Conservation (phyloP, 192 early-diverging fungal species). For the Chytriomyces sp. region DNA sequence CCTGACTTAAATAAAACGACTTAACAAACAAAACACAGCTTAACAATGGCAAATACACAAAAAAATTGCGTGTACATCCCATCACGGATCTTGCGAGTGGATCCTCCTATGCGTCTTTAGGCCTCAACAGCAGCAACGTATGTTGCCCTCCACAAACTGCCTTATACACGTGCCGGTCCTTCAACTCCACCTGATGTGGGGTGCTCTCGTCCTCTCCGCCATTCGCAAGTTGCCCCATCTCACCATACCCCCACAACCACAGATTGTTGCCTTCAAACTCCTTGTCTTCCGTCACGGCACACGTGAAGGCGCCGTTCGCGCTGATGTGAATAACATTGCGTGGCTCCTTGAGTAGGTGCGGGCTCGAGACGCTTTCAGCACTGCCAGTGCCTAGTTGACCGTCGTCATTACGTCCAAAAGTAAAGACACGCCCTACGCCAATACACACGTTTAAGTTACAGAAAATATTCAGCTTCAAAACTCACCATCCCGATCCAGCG, state of each 20-base stretch:
- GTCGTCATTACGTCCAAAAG: constrained; percentile 85
- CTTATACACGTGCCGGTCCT: constrained; percentile 61
- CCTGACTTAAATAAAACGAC: not conserved
- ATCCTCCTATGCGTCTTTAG: constrained; percentile 39
- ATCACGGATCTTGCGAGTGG: too few relatives aligned
- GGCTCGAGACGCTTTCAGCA: constrained; percentile 53
- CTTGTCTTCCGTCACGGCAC: constrained; percentile 39
- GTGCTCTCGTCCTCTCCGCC: constrained; percentile 72
- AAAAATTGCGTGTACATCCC: not conserved
- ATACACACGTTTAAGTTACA: not conserved
- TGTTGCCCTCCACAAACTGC: constrained; percentile 84
- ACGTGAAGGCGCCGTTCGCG: constrained; percentile 54
- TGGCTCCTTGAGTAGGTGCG: constrained; percentile 49
- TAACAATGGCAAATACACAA: not conserved
- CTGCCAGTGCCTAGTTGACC: constrained; percentile 74
- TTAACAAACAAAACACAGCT: not conserved
- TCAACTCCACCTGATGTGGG: constrained; percentile 69
- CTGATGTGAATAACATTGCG: constrained; percentile 59
- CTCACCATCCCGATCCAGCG: constrained; percentile 70
- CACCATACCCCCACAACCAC: constrained; percentile 90
- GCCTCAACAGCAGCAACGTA: constrained; percentile 58
- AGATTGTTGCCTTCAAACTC: constrained; percentile 47
- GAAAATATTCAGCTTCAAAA: not conserved
- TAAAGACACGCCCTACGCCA: constrained; percentile 60
- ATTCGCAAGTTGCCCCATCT: constrained; percentile 81